Conservation (phyloP, 2,329 filamentous ascomycete species). For the Trichoderma guizhouense region DNA sequence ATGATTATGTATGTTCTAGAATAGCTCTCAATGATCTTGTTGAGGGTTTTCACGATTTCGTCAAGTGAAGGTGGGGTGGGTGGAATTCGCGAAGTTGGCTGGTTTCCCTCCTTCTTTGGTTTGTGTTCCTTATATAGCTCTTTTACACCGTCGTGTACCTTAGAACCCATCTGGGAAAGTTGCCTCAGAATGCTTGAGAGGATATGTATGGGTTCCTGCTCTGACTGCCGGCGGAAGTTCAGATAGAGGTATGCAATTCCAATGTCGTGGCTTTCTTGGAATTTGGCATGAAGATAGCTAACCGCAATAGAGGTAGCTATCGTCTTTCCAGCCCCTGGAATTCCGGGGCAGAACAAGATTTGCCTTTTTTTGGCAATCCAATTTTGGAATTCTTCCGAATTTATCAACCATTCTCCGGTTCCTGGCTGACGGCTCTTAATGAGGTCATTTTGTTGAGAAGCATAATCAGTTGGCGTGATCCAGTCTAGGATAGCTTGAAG, state of each 20-base stretch:
- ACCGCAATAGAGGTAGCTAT: background rate
- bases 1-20: background rate
- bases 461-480: background rate
- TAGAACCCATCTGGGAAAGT: background rate
- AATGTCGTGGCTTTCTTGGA: background rate
- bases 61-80: background rate
- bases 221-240: background rate
- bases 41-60: background rate
- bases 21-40: background rate
- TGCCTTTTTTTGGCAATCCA: background rate
- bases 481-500: background rate
- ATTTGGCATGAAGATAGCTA: background rate
- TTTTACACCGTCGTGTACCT: background rate
- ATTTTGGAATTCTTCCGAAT: background rate
- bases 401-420: background rate
- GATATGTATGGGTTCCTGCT: background rate
- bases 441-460: background rate
- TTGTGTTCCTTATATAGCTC: background rate
- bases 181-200: background rate
- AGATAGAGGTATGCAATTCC: background rate
- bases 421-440: background rate
- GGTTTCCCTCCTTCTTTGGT: background rate
- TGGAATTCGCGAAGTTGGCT: background rate
- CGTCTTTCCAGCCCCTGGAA: background rate
- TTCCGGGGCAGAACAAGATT: background rate